Evolutionary conservation across 306 rosid species (phyloP).

Genomic region (Quercus robur): DNA sequence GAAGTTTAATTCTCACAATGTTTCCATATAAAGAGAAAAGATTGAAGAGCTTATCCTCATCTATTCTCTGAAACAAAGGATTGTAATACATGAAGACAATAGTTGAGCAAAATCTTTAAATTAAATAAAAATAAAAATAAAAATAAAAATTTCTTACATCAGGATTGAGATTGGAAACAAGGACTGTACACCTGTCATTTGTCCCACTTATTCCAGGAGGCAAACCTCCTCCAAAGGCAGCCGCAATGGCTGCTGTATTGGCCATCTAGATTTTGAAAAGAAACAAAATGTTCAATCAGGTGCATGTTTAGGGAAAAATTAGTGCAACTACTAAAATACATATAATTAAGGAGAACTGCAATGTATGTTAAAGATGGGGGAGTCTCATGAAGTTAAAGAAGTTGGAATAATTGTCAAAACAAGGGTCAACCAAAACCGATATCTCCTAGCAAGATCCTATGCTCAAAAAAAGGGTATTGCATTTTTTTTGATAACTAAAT

Average conservation of each 20-base stretch:
- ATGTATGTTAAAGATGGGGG: neutral
- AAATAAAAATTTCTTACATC: slow-evolving; percentile 57
- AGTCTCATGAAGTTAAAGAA: neutral
- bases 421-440: neutral
- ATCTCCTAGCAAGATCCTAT: neutral
- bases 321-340: neutral
- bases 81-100: slow-evolving; percentile 12
- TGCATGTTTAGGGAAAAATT: neutral
- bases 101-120: slow-evolving; percentile 5
- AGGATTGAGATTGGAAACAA: slow-evolving; percentile 84
- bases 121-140: neutral
- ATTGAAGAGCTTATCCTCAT: slow-evolving; percentile 96
- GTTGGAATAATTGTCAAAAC: neutral
- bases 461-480: neutral
- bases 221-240: slow-evolving; percentile 94
- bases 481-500: neutral
- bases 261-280: slow-evolving; percentile 59
- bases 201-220: slow-evolving; percentile 98
- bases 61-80: slow-evolving; percentile 71
- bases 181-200: slow-evolving; percentile 93
- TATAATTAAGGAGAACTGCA: neutral
- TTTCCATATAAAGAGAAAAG: slow-evolving; percentile 95
- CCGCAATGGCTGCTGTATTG: slow-evolving; percentile 84
- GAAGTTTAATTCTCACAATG: slow-evolving; percentile 91
- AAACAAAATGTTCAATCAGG: neutral